These are phyloP conservation scores for Coemansia sp. DNA, from an alignment of 371 early-diverging fungal genomes.

Conservation along the genomic window DNA sequence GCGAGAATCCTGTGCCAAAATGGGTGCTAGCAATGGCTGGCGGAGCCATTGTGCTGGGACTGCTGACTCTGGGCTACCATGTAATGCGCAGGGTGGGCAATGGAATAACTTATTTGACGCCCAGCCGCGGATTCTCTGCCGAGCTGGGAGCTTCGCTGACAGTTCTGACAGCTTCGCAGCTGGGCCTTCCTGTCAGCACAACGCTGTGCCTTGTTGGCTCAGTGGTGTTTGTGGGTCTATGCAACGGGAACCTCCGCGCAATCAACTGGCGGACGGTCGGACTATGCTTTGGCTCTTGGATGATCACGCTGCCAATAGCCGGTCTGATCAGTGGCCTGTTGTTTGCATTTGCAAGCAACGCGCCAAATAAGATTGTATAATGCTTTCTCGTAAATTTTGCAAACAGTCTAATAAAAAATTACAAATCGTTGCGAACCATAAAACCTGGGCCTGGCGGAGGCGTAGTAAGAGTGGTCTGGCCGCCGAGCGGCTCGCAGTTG, in stretches of 20 bases:
- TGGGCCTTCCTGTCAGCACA: slow-evolving; percentile 82
- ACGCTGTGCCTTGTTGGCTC: slow-evolving; percentile 89
- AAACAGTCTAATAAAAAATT: slow-evolving; percentile 36
- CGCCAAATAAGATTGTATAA: slow-evolving; percentile 52
- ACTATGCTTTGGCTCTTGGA: slow-evolving; percentile 72
- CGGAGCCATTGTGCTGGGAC: slow-evolving; percentile 76
- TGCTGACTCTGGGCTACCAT: slow-evolving; percentile 67
- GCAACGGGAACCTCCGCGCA: slow-evolving; percentile 66
- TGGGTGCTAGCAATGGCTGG: slow-evolving; percentile 83
- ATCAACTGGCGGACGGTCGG: slow-evolving; percentile 81
- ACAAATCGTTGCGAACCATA: slow-evolving; percentile 80
- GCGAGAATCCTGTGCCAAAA: slow-evolving; percentile 62
- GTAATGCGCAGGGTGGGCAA: slow-evolving; percentile 79
- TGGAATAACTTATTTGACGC: slow-evolving; percentile 80
- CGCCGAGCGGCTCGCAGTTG: slow-evolving; percentile 85
- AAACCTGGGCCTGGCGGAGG: slow-evolving; percentile 94
- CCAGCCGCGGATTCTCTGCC: slow-evolving; percentile 82
- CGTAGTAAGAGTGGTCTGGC: slow-evolving; percentile 77
- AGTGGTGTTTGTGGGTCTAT: slow-evolving; percentile 78
- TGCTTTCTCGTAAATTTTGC: background rate
- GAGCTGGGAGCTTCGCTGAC: slow-evolving; percentile 82
- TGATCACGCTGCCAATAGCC: slow-evolving; percentile 77
- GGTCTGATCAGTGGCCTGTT: slow-evolving; percentile 67
- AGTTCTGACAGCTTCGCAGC: slow-evolving; percentile 79
- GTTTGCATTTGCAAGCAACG: slow-evolving; percentile 62